Evolutionary conservation across 805 yeast genomes (phyloP).

Genomic region (Kodamaea hsintzibuensis): DNA sequence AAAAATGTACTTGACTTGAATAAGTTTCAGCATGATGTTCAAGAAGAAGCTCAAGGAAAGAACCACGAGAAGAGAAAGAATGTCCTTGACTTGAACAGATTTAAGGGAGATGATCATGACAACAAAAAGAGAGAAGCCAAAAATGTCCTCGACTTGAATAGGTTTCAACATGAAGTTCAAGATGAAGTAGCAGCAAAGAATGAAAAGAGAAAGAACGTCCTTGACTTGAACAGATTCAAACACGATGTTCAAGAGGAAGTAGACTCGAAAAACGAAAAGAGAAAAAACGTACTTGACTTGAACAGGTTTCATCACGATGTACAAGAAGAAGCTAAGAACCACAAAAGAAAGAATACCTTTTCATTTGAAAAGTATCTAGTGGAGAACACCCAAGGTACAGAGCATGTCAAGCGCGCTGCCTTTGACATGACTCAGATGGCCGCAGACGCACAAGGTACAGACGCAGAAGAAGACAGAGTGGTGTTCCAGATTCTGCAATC

Average conservation of each 20-base stretch:
- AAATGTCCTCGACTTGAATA: conserved; percentile 3
- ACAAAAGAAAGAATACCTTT: not conserved
- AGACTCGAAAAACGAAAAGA: conserved; percentile 4
- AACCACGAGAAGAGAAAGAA: conserved; percentile 9
- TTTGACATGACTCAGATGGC: conserved; percentile 5
- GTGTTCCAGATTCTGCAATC: conserved; percentile 14
- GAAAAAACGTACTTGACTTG: conserved; percentile 7
- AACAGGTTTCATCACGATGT: conserved; percentile 4
- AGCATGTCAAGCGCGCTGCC: not conserved
- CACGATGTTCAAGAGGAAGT: not conserved
- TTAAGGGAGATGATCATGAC: not conserved
- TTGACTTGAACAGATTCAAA: conserved; percentile 8
- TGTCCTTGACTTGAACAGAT: conserved; percentile 5
- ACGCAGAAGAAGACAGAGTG: conserved; percentile 12
- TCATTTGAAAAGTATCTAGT: not conserved
- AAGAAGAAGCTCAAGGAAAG: not conserved
- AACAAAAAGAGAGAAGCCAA: not conserved
- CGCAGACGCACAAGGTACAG: not conserved
- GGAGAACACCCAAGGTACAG: not conserved
- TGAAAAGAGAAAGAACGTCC: conserved; percentile 5
- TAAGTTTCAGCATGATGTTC: conserved; percentile 2
- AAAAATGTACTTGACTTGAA: conserved; percentile 13
- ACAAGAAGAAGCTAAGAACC: not conserved
- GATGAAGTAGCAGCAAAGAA: not conserved
- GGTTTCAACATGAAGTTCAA: conserved; percentile 1